Percentiles rank a stretch among this genome's conserved stretches.
phyloP scores from a whole-genome alignment of 768 basidiomycete genomes.

The Kondoa subrosea region DNA sequence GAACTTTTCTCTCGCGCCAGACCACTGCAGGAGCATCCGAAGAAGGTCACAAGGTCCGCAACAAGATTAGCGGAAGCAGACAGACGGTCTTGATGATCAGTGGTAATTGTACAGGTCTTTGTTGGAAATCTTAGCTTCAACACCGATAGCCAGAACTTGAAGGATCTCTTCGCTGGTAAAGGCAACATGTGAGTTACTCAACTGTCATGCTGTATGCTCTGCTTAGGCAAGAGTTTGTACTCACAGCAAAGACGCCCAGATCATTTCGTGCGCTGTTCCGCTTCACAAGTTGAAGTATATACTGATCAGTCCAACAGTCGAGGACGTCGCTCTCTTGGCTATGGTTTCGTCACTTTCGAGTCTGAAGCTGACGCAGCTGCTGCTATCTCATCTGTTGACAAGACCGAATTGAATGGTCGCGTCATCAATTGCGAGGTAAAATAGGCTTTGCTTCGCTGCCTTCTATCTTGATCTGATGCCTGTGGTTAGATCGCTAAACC shows the following conservation, averaged over 20 bases:
- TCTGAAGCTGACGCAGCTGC: constrained; percentile 65
- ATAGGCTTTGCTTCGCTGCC: not conserved
- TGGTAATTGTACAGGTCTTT: constrained; percentile 53
- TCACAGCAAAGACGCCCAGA: constrained; percentile 57
- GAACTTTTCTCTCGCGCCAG: too few species aligned
- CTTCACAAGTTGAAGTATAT: not conserved
- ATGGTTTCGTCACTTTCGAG: constrained; percentile 76
- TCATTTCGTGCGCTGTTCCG: constrained; percentile 42
- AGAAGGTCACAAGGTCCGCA: constrained; percentile 22
- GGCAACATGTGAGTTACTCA: constrained; percentile 61
- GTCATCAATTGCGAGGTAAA: constrained; percentile 56
- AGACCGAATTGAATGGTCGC: constrained; percentile 75
- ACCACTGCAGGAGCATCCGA: constrained; percentile 21
- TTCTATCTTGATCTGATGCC: not conserved
- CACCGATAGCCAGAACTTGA: constrained; percentile 86
- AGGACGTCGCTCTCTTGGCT: constrained; percentile 69
- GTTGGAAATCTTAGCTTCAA: constrained; percentile 89
- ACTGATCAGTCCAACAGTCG: constrained; percentile 33
- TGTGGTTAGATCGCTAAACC: constrained; percentile 72
- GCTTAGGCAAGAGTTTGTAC: constrained; percentile 10
- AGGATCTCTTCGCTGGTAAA: constrained; percentile 79
- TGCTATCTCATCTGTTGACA: constrained; percentile 70
- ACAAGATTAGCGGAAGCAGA: too few species aligned
- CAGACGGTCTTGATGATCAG: too few species aligned
- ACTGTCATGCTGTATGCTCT: not conserved